phyloP scores from a whole-genome alignment of 78 protist species.

The Planoprotostelium fungivorum region DNA sequence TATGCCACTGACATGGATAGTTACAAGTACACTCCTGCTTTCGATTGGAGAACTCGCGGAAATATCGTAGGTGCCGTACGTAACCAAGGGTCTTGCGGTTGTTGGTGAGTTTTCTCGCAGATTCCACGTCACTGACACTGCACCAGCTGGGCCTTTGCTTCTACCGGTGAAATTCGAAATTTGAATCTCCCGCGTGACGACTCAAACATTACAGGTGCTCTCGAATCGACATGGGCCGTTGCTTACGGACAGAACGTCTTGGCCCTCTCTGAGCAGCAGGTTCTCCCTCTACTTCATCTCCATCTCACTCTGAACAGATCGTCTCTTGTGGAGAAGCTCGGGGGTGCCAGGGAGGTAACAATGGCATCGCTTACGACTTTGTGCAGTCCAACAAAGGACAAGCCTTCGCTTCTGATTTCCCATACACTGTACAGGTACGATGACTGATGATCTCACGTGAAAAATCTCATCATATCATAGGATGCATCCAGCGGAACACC shows the following conservation, averaged over 20 bases:
- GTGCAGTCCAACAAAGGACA: background rate
- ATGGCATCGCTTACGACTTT: background rate
- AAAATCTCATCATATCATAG: too few relatives aligned
- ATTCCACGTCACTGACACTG: background rate
- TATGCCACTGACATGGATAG: background rate
- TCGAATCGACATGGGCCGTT: background rate
- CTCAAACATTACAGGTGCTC: too few relatives aligned
- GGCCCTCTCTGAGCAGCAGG: background rate
- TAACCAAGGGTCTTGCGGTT: too few relatives aligned
- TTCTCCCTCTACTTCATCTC: background rate
- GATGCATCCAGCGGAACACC: too few relatives aligned
- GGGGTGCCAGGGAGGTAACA: background rate
- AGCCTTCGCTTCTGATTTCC: background rate
- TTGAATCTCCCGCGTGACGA: too few relatives aligned
- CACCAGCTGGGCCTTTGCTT: background rate
- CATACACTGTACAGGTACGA: too few relatives aligned
- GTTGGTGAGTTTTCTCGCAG: too few relatives aligned
- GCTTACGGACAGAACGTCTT: background rate
- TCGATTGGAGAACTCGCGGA: background rate
- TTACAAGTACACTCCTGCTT: background rate
- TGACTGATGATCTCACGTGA: too few relatives aligned
- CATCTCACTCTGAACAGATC: background rate
- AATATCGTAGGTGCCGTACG: background rate
- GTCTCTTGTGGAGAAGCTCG: background rate
- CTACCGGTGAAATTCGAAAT: background rate